Percentiles rank a stretch among this genome's conserved stretches.
phyloP scores from a whole-genome alignment of 768 basidiomycete genomes.

The Amanita pallidorosea region DNA sequence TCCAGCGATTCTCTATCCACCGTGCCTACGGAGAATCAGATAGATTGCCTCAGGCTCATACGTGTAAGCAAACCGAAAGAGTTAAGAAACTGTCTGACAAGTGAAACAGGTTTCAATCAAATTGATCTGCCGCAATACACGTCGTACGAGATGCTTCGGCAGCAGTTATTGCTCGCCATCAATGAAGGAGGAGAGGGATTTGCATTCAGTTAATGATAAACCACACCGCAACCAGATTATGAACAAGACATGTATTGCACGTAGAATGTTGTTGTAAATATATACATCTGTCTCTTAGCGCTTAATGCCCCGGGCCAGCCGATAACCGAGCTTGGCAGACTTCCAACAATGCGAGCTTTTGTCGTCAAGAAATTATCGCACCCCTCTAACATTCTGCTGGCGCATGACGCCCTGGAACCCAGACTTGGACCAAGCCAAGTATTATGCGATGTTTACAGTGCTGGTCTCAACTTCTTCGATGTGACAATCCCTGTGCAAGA shows the following conservation, averaged over 20 bases:
- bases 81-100: constrained; percentile 8
- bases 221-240: too few species aligned
- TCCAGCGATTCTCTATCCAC: constrained; percentile 93
- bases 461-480: constrained; percentile 73
- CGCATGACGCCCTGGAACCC: constrained; percentile 50
- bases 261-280: neutral
- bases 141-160: constrained; percentile 92
- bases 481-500: constrained; percentile 19
- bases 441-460: constrained; percentile 65
- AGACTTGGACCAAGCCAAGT: constrained; percentile 40
- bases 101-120: constrained; percentile 72
- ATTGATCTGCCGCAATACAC: constrained; percentile 92
- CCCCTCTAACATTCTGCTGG: constrained; percentile 50
- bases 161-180: constrained; percentile 83
- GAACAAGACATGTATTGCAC: neutral
- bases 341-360: constrained; percentile 60
- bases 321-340: neutral
- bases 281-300: neutral
- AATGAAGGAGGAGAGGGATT: constrained; percentile 96
- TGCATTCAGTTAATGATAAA: constrained; percentile 48
- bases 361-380: constrained; percentile 60
- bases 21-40: constrained; percentile 83
- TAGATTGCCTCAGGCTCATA: constrained; percentile 82
- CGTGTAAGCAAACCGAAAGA: constrained; percentile 42
- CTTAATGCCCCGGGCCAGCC: neutral